These are phyloP conservation scores for Pseudocercospora pini-densiflorae DNA, from an alignment of 2,329 filamentous ascomycete species.

Conservation along the genomic window DNA sequence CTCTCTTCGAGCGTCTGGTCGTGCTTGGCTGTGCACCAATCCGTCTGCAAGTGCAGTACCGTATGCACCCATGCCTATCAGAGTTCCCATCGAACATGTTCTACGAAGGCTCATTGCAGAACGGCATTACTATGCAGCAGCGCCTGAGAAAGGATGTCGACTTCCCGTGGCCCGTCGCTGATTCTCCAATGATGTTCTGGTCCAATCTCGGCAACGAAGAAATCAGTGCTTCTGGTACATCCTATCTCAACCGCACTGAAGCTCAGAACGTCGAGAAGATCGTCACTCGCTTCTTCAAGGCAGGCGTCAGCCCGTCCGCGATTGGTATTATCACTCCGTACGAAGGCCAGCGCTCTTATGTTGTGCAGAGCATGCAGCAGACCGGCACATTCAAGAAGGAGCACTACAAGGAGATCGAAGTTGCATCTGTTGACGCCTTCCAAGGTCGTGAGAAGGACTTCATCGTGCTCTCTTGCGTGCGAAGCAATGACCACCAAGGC, in stretches of 20 bases:
- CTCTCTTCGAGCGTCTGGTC: constrained; percentile 95
- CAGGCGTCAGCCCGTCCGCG: constrained; percentile 87
- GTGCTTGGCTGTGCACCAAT: constrained; percentile 90
- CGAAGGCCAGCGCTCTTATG: constrained; percentile 96
- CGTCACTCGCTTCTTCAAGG: constrained; percentile 98
- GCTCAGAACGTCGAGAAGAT: constrained; percentile 98
- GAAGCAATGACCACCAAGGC: constrained; percentile 98
- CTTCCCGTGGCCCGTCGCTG: constrained; percentile 94
- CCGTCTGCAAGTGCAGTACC: constrained; percentile 94
- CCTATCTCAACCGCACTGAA: constrained; percentile 96
- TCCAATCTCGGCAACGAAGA: constrained; percentile 97
- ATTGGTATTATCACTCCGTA: constrained; percentile 99
- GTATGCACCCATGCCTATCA: constrained; percentile 97
- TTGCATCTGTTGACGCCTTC: constrained; percentile 97
- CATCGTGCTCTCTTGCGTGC: constrained; percentile 95
- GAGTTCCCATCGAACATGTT: constrained; percentile 99
- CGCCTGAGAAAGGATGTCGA: constrained; percentile 91
- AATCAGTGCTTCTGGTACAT: constrained; percentile 96
- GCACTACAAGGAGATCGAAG: constrained; percentile 97
- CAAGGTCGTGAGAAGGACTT: constrained; percentile 99
- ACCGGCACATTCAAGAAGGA: constrained; percentile 98
- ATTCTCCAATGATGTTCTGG: constrained; percentile 99
- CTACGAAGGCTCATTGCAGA: constrained; percentile 96
- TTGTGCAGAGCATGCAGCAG: constrained; percentile 99
- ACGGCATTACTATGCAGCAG: constrained; percentile 89